Conservation (phyloP, 2,329 filamentous ascomycete genomes). For the Arthrobotrys sinensis region DNA sequence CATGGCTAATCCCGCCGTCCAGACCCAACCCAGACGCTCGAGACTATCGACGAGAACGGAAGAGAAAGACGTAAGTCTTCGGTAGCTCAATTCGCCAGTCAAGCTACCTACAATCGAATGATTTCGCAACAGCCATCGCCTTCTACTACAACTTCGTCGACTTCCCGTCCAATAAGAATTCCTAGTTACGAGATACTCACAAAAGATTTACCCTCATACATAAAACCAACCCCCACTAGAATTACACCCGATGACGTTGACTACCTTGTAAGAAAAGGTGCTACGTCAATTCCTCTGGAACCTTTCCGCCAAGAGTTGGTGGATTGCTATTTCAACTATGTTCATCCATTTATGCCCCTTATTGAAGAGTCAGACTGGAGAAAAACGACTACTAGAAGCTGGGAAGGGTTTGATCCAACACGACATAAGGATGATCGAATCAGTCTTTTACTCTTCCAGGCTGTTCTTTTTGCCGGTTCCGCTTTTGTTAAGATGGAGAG, state of each 20-base stretch:
- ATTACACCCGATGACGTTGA: constrained; percentile 85
- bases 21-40: constrained; percentile 51
- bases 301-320: constrained; percentile 84
- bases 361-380: constrained; percentile 78
- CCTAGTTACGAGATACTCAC: constrained; percentile 57
- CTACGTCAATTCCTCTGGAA: constrained; percentile 80
- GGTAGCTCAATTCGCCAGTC: constrained; percentile 46
- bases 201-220: constrained; percentile 75
- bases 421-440: constrained; percentile 76
- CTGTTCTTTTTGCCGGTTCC: constrained; percentile 92
- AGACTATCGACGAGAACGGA: constrained; percentile 54
- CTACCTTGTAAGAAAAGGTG: constrained; percentile 87
- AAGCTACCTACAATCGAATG: constrained; percentile 51
- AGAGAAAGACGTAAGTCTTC: constrained; percentile 47
- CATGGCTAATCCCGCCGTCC: constrained; percentile 11
- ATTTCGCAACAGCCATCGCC: constrained; percentile 58
- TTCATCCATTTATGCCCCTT: constrained; percentile 94
- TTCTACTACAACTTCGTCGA: constrained; percentile 51
- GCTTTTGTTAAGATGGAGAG: constrained; percentile 87
- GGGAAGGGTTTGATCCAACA: constrained; percentile 71
- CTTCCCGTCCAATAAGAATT: constrained; percentile 55
- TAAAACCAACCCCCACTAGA: constrained; percentile 83
- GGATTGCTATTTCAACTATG: constrained; percentile 86
- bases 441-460: constrained; percentile 90
- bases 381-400: constrained; percentile 74